Conservation (phyloP, 1,139 yeast genomes). For the Ashbya aceris region DNA sequence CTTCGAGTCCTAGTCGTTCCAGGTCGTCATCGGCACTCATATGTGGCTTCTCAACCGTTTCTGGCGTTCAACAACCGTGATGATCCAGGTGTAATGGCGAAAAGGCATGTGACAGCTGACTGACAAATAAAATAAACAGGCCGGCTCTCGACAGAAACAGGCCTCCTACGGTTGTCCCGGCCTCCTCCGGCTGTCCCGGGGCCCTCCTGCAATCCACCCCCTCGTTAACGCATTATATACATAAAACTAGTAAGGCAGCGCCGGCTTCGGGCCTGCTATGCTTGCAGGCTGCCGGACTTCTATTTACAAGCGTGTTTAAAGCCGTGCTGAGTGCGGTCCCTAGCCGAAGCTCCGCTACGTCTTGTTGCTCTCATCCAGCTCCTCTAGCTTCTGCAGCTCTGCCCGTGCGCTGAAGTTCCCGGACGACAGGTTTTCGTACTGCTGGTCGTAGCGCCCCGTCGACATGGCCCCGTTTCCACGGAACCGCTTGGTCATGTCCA, state of each 20-base stretch:
- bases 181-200: no score
- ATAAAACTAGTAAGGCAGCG: no score
- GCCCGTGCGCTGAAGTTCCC: conserved; percentile 78
- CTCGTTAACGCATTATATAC: no score
- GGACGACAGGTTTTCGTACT: conserved; percentile 62
- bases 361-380: conserved; percentile 35
- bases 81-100: not conserved
- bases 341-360: conserved; percentile 9
- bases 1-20: conserved; percentile 37
- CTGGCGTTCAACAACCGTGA: not conserved
- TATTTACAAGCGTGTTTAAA: no score
- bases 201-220: no score
- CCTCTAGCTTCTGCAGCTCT: conserved; percentile 62
- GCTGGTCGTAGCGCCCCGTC: conserved; percentile 85
- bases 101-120: no score
- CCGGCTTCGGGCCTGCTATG: no score
- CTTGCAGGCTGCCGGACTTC: no score
- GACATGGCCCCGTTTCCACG: conserved; percentile 91
- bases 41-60: conserved; percentile 3
- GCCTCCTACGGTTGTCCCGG: no score
- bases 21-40: conserved; percentile 18
- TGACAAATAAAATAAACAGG: no score
- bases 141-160: no score
- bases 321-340: not conserved
- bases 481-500: conserved; percentile 86